Percentiles rank a stretch among this genome's conserved stretches.
Conservation (phyloP, 2,329 filamentous ascomycete genomes). For the Zarea fungicola region DNA sequence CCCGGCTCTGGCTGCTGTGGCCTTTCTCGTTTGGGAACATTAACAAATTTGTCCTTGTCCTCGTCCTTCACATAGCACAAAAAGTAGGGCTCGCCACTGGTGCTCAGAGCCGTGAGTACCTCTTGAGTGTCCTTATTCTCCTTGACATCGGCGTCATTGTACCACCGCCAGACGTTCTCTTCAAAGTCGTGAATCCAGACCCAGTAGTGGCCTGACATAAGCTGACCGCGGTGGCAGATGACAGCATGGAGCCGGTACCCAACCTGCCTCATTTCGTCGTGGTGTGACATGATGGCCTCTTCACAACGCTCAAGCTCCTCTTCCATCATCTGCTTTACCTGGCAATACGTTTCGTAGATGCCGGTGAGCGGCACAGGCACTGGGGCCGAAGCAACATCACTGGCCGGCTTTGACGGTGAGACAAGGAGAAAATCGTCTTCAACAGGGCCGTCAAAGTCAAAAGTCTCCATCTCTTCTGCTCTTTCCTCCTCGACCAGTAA, state of each 20-base stretch:
- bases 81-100: conserved; percentile 73
- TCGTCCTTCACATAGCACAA: conserved; percentile 75
- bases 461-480: conserved; percentile 23
- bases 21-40: conserved; percentile 37
- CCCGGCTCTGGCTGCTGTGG: conserved; percentile 9
- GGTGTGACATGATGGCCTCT: conserved; percentile 22
- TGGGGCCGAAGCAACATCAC: not conserved
- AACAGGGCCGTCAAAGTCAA: conserved; percentile 35
- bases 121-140: conserved; percentile 59
- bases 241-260: conserved; percentile 85
- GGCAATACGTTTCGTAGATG: conserved; percentile 20
- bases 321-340: conserved; percentile 40
- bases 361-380: conserved; percentile 14
- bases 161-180: conserved; percentile 78
- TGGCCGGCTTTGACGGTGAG: conserved; percentile 8
- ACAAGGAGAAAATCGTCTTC: conserved; percentile 32
- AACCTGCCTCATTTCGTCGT: conserved; percentile 53
- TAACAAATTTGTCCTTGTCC: conserved; percentile 50
- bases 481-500: conserved; percentile 5
- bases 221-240: conserved; percentile 78
- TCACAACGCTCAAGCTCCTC: conserved; percentile 33
- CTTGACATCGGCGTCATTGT: conserved; percentile 83
- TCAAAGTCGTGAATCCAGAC: conserved; percentile 93
- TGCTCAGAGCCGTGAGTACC: conserved; percentile 64
- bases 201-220: conserved; percentile 85